Conservation (phyloP, 2,329 filamentous ascomycete genomes). For the Aurifilum marmelostoma region DNA sequence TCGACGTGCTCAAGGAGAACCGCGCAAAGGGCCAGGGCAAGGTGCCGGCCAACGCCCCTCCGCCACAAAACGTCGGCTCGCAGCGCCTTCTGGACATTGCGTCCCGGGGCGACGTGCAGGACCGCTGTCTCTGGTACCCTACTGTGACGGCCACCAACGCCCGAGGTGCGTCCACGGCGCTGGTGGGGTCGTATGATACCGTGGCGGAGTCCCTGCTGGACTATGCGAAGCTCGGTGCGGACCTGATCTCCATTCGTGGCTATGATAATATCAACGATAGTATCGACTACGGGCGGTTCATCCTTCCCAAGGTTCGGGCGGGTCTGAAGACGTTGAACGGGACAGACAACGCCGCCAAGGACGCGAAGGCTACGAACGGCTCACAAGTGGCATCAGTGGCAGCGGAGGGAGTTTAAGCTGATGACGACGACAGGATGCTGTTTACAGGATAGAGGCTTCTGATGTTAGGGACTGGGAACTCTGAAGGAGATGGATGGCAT, state of each 20-base stretch:
- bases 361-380: not conserved
- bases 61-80: slow-evolving; percentile 62
- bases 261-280: slow-evolving; percentile 65
- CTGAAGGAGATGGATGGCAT: not conserved
- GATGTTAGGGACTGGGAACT: not conserved
- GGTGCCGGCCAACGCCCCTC: slow-evolving; percentile 39
- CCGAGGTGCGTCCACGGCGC: slow-evolving; percentile 60
- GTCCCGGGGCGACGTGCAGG: slow-evolving; percentile 58
- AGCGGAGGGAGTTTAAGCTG: not conserved
- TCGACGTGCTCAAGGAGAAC: slow-evolving; percentile 54
- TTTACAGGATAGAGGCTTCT: no score
- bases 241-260: slow-evolving; percentile 62
- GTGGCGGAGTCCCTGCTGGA: slow-evolving; percentile 58
- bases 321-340: slow-evolving; percentile 35
- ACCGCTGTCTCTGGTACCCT: slow-evolving; percentile 65
- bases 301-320: slow-evolving; percentile 54
- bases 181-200: slow-evolving; percentile 59
- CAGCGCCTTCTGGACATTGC: slow-evolving; percentile 63
- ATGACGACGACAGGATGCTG: not conserved
- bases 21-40: slow-evolving; percentile 33
- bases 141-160: slow-evolving; percentile 65
- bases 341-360: slow-evolving; percentile 2
- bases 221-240: slow-evolving; percentile 59
- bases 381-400: not conserved
- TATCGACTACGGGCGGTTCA: slow-evolving; percentile 60